Base-by-base conservation (phyloP, 768 basidiomycete species). In the Amyloporia xantha region DNA sequence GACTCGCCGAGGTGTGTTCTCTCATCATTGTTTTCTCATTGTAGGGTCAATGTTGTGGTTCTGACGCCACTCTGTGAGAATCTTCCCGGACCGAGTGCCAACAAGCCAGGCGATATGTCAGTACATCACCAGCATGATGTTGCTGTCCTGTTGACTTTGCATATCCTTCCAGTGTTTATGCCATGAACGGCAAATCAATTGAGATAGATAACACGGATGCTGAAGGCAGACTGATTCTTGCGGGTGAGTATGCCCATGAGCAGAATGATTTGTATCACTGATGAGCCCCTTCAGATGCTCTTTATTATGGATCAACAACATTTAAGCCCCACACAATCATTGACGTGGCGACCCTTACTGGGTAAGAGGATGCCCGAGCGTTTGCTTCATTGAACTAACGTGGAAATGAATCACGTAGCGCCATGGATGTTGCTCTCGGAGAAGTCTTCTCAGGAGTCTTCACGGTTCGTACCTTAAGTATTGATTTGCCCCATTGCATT, bases 121-220 rank as follows among this genome's bases (percentile, higher is more conserved):
- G 81, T 60, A 9, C 4, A 12, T 26, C 24, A 23, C 13, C 41
- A 23, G 13, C 26, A 9, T 23, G 25, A 28, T 4, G 17, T 30
- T 23, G 23, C 30, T 33, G 15, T 10, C 26, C 11, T 25, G 5
- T 25, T 44, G 38, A 30, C 20, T 44, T 15, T 7, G 43, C 35
- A 21, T 24, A 2, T 9, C 21, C 19, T 15, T 13, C 2, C 53
- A 90, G 86, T 37, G 58, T 91, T 55, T 86, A 86, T 53, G 85
- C 88, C 4, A 91, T 91, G 85, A 91, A 91, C 55, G 88, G 91
- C 30, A 91, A 91, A 65, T 81, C 84, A 0, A 75, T 92, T 15
- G 88, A 92, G 61, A 76, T 92, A 24, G 88, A 91, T 66, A 91
- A 91, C 62, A 92, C 90, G 0, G 91, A 90, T 61, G 87, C 87